These are phyloP conservation scores for Penicillium waksmanii DNA, from an alignment of 495 filamentous ascomycete species.

Conservation along the genomic window DNA sequence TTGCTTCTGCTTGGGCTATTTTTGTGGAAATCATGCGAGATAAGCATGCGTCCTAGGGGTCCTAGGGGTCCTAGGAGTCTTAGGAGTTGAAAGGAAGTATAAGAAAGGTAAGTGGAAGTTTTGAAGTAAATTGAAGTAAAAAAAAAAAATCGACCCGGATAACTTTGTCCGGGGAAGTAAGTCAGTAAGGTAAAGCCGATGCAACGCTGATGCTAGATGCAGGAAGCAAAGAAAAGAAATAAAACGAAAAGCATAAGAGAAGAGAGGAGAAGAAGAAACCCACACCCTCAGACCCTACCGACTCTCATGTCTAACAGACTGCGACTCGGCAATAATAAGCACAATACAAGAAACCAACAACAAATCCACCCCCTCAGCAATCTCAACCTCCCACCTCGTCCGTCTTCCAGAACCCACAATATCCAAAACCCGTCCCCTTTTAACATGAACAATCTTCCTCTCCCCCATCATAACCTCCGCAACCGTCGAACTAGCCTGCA, in stretches of 20 bases:
- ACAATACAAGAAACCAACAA: conserved; percentile 30
- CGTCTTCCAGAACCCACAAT: conserved; percentile 6
- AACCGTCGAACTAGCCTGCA: conserved; percentile 18
- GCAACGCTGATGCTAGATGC: not conserved
- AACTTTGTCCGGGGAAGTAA: no score
- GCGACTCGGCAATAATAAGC: conserved; percentile 27
- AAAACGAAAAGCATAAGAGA: not conserved
- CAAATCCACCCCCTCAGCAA: conserved; percentile 34
- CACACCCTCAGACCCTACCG: not conserved
- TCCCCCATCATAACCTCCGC: conserved; percentile 30
- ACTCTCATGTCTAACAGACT: conserved; percentile 20
- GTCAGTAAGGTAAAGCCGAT: not conserved
- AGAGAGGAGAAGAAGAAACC: not conserved
- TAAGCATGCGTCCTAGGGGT: no score
- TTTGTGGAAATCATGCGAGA: no score
- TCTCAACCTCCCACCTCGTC: conserved; percentile 28
- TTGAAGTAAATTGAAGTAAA: no score
- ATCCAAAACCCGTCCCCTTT: conserved; percentile 22
- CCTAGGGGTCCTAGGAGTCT: no score
- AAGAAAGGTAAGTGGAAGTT: no score
- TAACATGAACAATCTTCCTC: conserved; percentile 25
- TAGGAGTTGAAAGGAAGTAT: no score
- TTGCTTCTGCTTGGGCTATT: no score
- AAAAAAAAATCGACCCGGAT: no score
- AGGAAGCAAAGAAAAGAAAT: no score